Conservation (phyloP, 1,284 basidiomycete genomes). For the Leccinum subrobustum region DNA sequence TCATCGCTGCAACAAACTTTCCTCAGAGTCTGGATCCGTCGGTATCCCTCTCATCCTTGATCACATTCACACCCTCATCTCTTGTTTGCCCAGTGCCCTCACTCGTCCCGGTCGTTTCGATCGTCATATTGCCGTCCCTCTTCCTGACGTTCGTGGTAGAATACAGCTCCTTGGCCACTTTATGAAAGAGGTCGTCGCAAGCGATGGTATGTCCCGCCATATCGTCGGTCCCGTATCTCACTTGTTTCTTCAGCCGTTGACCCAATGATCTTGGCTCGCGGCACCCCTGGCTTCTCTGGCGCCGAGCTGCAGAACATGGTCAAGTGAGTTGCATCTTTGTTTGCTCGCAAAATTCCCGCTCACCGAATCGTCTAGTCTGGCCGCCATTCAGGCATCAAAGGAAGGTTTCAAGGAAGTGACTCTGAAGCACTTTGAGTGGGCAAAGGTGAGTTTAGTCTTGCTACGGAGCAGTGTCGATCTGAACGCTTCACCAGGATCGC, state of each 20-base stretch:
- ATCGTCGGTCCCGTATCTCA: constrained; percentile 1
- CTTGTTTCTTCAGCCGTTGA: constrained; percentile 60
- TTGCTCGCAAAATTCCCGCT: neutral
- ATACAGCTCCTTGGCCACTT: constrained; percentile 89
- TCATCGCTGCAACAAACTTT: constrained; percentile 95
- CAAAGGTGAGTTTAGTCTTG: constrained; percentile 55
- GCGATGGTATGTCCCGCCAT: constrained; percentile 45
- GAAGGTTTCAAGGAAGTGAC: constrained; percentile 72
- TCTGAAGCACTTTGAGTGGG: constrained; percentile 93
- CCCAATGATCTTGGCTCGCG: constrained; percentile 81
- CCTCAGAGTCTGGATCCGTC: constrained; percentile 87
- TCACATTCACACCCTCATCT: constrained; percentile 15
- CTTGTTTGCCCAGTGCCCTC: constrained; percentile 61
- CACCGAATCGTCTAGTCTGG: constrained; percentile 51
- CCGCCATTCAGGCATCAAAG: constrained; percentile 89
- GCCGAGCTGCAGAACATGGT: constrained; percentile 94
- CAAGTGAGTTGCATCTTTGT: constrained; percentile 58
- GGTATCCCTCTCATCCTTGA: constrained; percentile 32
- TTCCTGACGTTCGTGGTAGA: constrained; percentile 86
- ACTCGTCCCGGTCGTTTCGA: constrained; percentile 94
- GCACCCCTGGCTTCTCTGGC: constrained; percentile 89
- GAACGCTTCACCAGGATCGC: constrained; percentile 58
- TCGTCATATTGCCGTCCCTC: constrained; percentile 83
- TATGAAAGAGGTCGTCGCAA: constrained; percentile 75
- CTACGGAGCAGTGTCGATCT: neutral